Evolutionary conservation across 306 rosid genomes (phyloP).

Genomic region (Albizia julibrissin): DNA sequence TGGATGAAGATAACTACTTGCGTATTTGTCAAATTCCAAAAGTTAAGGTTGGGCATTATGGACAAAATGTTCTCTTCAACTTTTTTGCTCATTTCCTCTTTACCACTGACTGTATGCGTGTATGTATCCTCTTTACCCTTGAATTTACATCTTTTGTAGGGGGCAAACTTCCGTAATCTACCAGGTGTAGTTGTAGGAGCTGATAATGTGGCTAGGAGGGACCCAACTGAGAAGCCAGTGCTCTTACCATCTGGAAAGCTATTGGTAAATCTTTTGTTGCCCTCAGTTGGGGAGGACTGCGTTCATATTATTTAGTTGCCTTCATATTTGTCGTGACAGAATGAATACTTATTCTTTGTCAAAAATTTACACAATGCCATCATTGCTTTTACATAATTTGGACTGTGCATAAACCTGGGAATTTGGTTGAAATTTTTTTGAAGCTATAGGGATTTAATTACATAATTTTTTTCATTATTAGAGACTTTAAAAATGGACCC

Average conservation of each 20-base stretch:
- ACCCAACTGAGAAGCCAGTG: constrained; percentile 38
- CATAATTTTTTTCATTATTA: background rate
- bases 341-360: background rate
- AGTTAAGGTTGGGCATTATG: constrained; percentile 60
- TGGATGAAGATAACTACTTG: constrained; percentile 66
- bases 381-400: background rate
- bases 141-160: constrained; percentile 48
- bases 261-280: constrained; percentile 60
- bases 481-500: too few species aligned
- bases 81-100: constrained; percentile 29
- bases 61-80: constrained; percentile 23
- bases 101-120: constrained; percentile 9
- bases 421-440: background rate
- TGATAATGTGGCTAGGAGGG: constrained; percentile 83
- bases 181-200: constrained; percentile 87
- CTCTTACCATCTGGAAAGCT: constrained; percentile 83
- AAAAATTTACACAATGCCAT: background rate
- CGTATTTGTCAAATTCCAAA: constrained; percentile 93
- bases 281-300: background rate
- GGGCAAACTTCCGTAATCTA: constrained; percentile 91
- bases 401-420: background rate
- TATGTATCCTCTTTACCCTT: constrained; percentile 17
- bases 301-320: constrained; percentile 9
- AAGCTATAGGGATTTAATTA: background rate
- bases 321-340: background rate